Conservation (phyloP, 352 stramenopile genomes). For the Nothophytophthora sp. region DNA sequence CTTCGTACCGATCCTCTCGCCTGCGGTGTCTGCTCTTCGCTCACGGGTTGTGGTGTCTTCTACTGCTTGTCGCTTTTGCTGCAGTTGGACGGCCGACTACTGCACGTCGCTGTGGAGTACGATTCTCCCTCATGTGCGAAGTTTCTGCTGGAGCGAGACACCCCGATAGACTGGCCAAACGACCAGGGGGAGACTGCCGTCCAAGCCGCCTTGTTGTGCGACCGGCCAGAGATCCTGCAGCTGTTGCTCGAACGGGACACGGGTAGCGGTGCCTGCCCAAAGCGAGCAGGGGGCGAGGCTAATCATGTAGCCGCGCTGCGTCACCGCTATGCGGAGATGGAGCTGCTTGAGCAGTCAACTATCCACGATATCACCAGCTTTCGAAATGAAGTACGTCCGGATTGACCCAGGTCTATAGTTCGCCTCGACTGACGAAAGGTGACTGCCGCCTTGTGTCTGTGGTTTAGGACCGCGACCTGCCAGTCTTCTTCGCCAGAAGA, state of each 20-base stretch:
- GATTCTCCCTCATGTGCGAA: not conserved
- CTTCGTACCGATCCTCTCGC: no score
- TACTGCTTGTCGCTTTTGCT: not conserved
- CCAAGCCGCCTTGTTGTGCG: not conserved
- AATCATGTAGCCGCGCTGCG: not conserved
- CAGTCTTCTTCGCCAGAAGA: not conserved
- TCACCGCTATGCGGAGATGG: no score
- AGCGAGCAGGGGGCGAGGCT: not conserved
- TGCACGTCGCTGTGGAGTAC: not conserved
- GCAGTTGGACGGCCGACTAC: not conserved
- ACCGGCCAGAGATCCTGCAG: not conserved
- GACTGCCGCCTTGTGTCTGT: not conserved
- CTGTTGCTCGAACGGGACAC: slow-evolving; percentile 1
- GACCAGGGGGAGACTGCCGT: not conserved
- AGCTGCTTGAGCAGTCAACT: no score
- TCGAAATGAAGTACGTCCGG: no score
- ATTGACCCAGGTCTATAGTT: no score
- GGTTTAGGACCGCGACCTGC: not conserved
- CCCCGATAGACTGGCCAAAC: not conserved
- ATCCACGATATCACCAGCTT: no score
- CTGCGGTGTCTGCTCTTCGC: no score
- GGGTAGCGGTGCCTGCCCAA: no score
- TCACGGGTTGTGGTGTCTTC: no score
- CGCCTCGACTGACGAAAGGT: no score
- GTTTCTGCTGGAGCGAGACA: not conserved